Base-by-base conservation (phyloP, 2,329 filamentous ascomycete species). In the Penicillium griseofulvum region DNA sequence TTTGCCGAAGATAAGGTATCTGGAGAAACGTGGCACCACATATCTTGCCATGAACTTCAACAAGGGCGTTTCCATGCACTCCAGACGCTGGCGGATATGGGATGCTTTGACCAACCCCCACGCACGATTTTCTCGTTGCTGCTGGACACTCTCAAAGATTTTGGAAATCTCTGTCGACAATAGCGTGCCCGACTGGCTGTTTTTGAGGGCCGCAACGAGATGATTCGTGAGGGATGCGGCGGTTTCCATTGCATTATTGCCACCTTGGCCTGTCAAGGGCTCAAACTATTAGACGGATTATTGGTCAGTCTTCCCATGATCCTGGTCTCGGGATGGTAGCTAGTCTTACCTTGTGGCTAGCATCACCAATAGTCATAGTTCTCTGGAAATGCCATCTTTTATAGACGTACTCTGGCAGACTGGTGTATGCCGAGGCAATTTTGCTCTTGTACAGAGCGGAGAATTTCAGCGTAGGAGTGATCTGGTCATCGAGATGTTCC, bases 381-480 rank as follows among this genome's bases (percentile, higher is more conserved):
- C 60, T 45, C 36, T 52, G 33, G n/a, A 56, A 57, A 51, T 57
- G 45, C 60, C 60, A 62, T 44, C 55, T 61, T 34, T 56, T 61
- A 34, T 59, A 63, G 6, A 65, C 58, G 10, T 60, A 61, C 19
- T 66, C 64, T 12, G 54, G 57, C n/a, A 65, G 34, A 5, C 52
- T 29, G 4, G 58, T 59, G 14, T 60, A 57, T 6, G 49, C 55
- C 1, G 58, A 61, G 10, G 36, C 38, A 10, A 60, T 56, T 28
- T 49, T 58, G 19, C 55, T 55, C 6, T 61, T 38, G 48, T 58
- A 67, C 1, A 69, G 44, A 24, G 66, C 64, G 2, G 55, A 57
- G 17, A 68, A 63, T n/a, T 49, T 52, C n/a, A 67, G 45, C 4
- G 29, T 55, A 5, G 61, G 56, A 5, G 58, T 63, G 41, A 69